phyloP scores from a whole-genome alignment of 2,329 filamentous ascomycete species.

The Herpotrichia juniperi region DNA sequence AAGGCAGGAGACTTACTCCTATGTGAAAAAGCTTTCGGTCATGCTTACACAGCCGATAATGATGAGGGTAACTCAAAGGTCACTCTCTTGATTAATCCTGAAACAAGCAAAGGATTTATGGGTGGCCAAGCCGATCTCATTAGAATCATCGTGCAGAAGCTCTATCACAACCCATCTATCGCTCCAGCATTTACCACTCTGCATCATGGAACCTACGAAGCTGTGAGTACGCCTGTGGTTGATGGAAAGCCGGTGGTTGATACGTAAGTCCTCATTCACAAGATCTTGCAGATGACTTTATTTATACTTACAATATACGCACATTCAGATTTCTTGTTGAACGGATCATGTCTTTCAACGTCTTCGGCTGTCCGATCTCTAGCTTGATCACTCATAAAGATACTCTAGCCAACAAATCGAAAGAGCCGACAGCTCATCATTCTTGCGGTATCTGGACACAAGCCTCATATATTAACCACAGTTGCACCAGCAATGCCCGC shows the following conservation, averaged over 20 bases:
- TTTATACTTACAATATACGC: background rate
- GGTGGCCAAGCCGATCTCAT: constrained; percentile 53
- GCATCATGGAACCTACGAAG: constrained; percentile 48
- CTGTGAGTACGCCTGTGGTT: constrained; percentile 20
- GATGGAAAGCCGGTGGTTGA: constrained; percentile 54
- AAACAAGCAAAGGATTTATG: constrained; percentile 35
- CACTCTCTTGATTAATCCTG: constrained; percentile 47
- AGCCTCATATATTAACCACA: too few species aligned
- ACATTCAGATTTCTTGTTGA: constrained; percentile 54
- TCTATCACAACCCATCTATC: constrained; percentile 50
- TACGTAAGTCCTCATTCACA: constrained; percentile 28
- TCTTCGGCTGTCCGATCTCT: constrained; percentile 46
- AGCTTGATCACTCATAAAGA: constrained; percentile 17
- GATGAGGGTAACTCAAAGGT: constrained; percentile 13
- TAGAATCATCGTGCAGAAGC: constrained; percentile 51
- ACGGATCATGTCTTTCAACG: constrained; percentile 51
- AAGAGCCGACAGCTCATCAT: constrained; percentile 3
- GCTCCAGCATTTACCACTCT: constrained; percentile 40
- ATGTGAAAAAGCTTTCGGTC: constrained; percentile 62
- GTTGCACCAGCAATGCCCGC: too few species aligned
- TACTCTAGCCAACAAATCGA: constrained; percentile 2
- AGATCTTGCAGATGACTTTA: background rate
- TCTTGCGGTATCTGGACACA: constrained; percentile 10
- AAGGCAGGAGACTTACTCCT: constrained; percentile 57
- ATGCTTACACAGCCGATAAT: constrained; percentile 41